These are phyloP conservation scores for Naegleria gruberi DNA, from an alignment of 208 protist genomes.

Conservation along the genomic window DNA sequence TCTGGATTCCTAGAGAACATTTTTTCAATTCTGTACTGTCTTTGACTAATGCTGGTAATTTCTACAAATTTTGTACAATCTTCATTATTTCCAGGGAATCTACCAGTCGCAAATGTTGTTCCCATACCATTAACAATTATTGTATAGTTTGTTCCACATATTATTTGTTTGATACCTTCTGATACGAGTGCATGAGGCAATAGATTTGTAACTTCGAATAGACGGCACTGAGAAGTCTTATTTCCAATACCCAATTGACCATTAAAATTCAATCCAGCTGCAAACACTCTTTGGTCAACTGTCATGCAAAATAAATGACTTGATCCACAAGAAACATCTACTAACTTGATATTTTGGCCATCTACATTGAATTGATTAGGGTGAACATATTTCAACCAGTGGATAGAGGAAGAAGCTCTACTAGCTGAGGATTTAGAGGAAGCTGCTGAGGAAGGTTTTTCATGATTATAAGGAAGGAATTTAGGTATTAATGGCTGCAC, in stretches of 20 bases:
- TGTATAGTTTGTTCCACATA: not conserved
- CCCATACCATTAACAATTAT: not conserved
- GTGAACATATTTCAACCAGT: not conserved
- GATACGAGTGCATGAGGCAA: not conserved
- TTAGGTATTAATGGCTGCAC: not conserved
- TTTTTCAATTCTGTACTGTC: not conserved
- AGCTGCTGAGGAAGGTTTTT: not conserved
- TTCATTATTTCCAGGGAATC: not conserved
- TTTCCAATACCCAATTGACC: not conserved
- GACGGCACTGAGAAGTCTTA: not conserved
- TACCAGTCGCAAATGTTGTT: not conserved
- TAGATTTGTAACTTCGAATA: not conserved
- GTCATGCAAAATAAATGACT: not conserved
- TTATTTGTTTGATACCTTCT: not conserved
- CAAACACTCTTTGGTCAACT: not conserved
- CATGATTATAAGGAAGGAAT: not conserved
- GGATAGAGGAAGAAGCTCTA: not conserved
- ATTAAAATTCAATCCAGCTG: not conserved
- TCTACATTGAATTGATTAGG: not conserved
- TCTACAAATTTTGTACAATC: not conserved
- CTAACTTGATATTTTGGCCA: not conserved
- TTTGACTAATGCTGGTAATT: not conserved
- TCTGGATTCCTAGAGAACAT: not conserved
- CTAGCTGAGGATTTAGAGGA: not conserved
- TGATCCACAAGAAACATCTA: not conserved